These are phyloP conservation scores for Cordyceps javanica DNA, from an alignment of 2,329 filamentous ascomycete species.

Conservation along the genomic window DNA sequence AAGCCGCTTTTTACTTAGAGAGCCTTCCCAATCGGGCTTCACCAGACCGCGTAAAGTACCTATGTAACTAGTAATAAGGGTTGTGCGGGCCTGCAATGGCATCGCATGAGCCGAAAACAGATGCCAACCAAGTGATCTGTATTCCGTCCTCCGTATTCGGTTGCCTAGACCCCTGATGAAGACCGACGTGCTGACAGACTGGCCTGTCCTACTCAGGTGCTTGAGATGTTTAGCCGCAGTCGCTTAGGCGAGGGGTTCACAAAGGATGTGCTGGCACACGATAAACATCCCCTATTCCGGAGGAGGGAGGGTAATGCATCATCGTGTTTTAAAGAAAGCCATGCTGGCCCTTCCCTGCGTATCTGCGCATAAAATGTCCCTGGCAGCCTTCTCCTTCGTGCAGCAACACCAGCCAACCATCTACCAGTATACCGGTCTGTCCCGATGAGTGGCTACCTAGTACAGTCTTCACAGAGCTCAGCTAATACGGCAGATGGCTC, in stretches of 20 bases:
- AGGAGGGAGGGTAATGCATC: neutral
- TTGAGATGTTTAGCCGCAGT: neutral
- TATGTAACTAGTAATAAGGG: neutral
- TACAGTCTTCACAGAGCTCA: neutral
- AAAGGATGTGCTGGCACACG: neutral
- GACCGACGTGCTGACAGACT: no score
- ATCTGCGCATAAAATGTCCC: neutral
- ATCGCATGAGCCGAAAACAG: neutral
- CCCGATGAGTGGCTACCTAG: neutral
- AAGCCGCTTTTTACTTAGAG: neutral
- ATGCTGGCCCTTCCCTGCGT: neutral
- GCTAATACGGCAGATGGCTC: neutral
- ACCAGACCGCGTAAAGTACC: neutral
- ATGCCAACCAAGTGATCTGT: no score
- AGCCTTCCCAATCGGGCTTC: constrained; percentile 5
- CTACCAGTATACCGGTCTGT: neutral
- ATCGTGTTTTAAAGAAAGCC: neutral
- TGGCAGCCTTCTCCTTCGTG: neutral
- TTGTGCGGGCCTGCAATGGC: neutral
- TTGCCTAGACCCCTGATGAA: no score
- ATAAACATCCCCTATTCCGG: neutral
- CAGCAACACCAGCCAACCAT: neutral
- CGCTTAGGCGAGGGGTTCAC: neutral
- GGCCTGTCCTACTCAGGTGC: neutral
- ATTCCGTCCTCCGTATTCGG: no score